Conservation (phyloP, 495 filamentous ascomycete genomes). For the Glutinoglossum americanum region DNA sequence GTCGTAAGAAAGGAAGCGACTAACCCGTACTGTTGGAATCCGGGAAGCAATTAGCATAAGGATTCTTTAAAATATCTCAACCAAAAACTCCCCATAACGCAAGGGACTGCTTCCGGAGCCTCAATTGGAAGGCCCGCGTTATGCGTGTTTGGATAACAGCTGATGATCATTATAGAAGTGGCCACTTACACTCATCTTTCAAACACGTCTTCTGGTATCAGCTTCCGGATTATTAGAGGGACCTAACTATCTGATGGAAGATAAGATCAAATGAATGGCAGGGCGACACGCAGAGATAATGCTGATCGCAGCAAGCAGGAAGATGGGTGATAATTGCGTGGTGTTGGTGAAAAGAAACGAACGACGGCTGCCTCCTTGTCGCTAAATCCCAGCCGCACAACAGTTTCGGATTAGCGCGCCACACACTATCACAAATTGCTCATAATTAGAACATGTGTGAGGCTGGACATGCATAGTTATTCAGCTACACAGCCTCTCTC, state of each 20-base stretch:
- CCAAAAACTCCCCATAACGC: neutral
- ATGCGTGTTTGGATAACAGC: neutral
- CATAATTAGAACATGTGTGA: neutral
- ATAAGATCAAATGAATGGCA: neutral
- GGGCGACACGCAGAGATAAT: neutral
- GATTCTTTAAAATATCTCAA: neutral
- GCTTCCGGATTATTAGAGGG: neutral
- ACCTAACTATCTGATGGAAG: neutral
- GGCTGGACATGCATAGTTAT: neutral
- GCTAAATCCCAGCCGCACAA: neutral
- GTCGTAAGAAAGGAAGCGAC: slow-evolving; percentile 2
- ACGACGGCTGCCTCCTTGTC: neutral
- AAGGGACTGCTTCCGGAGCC: neutral
- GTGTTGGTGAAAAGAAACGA: neutral
- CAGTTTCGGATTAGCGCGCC: neutral
- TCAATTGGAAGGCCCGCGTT: neutral
- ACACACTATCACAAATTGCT: neutral
- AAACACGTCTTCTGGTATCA: neutral
- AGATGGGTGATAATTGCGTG: neutral
- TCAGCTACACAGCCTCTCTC: neutral
- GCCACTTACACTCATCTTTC: neutral
- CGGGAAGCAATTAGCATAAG: neutral
- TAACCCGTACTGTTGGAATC: slow-evolving; percentile 10
- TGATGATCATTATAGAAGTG: neutral
- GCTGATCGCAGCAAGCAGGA: neutral